Percentiles rank a stretch among this genome's conserved stretches.
These are phyloP conservation scores for Kodamaea alishanica DNA, from an alignment of 1,139 yeast species.

Conservation along the genomic window DNA sequence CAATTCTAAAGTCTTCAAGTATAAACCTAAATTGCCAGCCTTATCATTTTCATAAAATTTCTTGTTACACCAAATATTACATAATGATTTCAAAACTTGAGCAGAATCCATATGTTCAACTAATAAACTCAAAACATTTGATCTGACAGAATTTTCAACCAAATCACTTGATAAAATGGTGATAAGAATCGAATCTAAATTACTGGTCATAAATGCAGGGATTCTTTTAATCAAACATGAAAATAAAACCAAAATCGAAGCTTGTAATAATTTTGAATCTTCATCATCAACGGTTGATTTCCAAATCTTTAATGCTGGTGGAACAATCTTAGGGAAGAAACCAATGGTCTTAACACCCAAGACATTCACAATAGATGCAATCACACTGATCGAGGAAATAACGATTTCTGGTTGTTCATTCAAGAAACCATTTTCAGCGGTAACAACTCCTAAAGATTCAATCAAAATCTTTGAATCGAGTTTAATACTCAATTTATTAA, in stretches of 20 bases:
- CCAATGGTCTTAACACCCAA: constrained; percentile 88
- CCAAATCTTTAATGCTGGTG: constrained; percentile 66
- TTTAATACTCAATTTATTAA: constrained; percentile 43
- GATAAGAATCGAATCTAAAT: constrained; percentile 57
- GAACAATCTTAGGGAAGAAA: constrained; percentile 77
- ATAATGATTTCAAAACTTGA: constrained; percentile 58
- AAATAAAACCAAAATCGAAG: constrained; percentile 66
- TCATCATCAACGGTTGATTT: constrained; percentile 24
- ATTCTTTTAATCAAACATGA: constrained; percentile 77
- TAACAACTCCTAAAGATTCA: constrained; percentile 48
- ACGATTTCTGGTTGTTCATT: constrained; percentile 57
- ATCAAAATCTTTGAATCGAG: constrained; percentile 47
- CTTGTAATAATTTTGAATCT: constrained; percentile 45
- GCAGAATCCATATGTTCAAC: constrained; percentile 68
- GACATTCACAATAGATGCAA: constrained; percentile 64
- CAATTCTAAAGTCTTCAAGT: constrained; percentile 60
- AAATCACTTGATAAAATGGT: constrained; percentile 55
- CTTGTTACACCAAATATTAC: constrained; percentile 54
- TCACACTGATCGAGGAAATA: constrained; percentile 70
- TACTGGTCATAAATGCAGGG: constrained; percentile 80
- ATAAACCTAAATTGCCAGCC: constrained; percentile 66
- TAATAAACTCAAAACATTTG: constrained; percentile 60
- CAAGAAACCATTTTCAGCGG: constrained; percentile 52
- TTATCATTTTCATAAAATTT: constrained; percentile 33
- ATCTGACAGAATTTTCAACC: constrained; percentile 58